Conservation (phyloP, 2,329 filamentous ascomycete species). For the Ascochyta koolunga region DNA sequence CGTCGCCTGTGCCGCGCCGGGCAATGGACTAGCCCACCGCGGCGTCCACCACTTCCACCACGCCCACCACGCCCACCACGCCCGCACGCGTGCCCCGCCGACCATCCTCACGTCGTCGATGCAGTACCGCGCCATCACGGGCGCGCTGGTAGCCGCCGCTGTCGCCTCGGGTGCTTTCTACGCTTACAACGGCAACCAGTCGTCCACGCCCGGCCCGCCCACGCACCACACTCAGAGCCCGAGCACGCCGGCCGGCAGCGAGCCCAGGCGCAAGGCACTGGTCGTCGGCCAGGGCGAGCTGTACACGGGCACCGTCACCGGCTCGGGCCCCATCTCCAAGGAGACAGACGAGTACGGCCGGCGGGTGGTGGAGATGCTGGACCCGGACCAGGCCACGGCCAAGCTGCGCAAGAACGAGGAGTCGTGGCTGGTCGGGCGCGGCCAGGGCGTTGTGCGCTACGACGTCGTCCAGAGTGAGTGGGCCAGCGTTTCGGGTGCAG, state of each 20-base stretch:
- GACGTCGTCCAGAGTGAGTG: slow-evolving; percentile 78
- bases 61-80: too few relatives aligned
- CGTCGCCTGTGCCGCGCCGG: slow-evolving; percentile 39
- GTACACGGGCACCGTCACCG: slow-evolving; percentile 83
- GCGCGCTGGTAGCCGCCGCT: slow-evolving; percentile 71
- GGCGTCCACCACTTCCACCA: slow-evolving; percentile 49
- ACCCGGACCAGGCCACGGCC: slow-evolving; percentile 88
- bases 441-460: slow-evolving; percentile 90
- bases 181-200: slow-evolving; percentile 61
- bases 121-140: slow-evolving; percentile 72
- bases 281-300: slow-evolving; percentile 90
- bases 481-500: too few relatives aligned
- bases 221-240: slow-evolving; percentile 41
- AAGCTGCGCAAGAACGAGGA: slow-evolving; percentile 89
- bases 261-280: slow-evolving; percentile 70
- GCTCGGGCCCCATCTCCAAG: slow-evolving; percentile 87
- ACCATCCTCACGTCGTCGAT: slow-evolving; percentile 70
- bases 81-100: slow-evolving; percentile 40
- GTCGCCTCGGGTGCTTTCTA: slow-evolving; percentile 79
- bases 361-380: slow-evolving; percentile 94
- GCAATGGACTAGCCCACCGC: slow-evolving; percentile 56
- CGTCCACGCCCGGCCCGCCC: slow-evolving; percentile 27
- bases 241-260: slow-evolving; percentile 44
- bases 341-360: slow-evolving; percentile 82
- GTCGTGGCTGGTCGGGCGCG: slow-evolving; percentile 87